Evolutionary conservation across 2,329 filamentous ascomycete species (phyloP), one percentile per base, ranked within the genome.

Genomic region (Claviceps pusilla): DNA sequence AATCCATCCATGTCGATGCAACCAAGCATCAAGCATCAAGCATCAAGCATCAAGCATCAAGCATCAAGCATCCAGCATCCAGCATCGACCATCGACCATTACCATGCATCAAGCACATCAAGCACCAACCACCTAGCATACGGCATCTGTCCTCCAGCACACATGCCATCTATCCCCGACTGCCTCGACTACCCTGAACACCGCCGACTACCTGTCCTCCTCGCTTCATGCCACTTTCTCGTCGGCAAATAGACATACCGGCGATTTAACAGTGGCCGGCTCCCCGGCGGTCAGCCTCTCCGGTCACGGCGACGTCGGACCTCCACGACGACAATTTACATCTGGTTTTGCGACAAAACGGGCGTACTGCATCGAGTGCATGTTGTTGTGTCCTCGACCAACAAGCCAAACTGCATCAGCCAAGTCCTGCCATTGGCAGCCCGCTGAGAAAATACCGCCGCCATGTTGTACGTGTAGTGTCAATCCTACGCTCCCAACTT

Each of bases 401-500:
- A 35, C 28, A 48, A 14, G 54, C 50, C 37, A 52, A 10, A 12
- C 19, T 19, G 46, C 48, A 33, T 9, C 19, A 7, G 4, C 16
- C 35, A 24, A 24, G 31, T 19, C 41, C 14, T 42, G 47, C 33
- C 9, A 41, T 46, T 24, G 11, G 39, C 46, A 29, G 14, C 19
- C 48, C 37, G 51, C n/a, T 28, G 42, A 47, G 16, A 28, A 35
- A 48, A 35, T 19, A 43, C 50, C 42, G 52, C 24, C 35, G 56
- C 47, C 51, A 65, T 65, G 63, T 65, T 65, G 63, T 65, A 55
- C 53, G 62, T 65, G 43, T 47, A 52, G 62, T 65, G 43, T 47
- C 19, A 47, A 31, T 7, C 45, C 45, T 7, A 46, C 29, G 24
- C 43, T 7, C 43, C 28, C 19, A 14, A 28, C 10, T 16, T 2